Evolutionary conservation across 805 yeast genomes (phyloP).

Genomic region (Kodamaea sagamina): DNA sequence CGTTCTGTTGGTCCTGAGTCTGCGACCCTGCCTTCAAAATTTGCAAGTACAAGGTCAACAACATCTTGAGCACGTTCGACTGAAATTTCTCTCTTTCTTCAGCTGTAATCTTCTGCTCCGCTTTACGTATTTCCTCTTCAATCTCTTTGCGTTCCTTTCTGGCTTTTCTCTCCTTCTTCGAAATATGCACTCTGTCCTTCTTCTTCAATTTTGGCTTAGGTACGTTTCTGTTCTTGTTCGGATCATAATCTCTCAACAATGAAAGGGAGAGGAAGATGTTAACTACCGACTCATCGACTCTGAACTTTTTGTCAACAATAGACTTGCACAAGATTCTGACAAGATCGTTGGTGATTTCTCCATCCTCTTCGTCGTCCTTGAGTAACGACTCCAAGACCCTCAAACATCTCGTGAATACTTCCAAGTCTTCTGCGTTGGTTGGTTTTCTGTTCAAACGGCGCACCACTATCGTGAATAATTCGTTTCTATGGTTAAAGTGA

Average conservation of each 20-base stretch:
- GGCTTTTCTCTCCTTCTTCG: slow-evolving; percentile 86
- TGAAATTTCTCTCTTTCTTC: slow-evolving; percentile 87
- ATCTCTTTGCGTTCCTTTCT: slow-evolving; percentile 84
- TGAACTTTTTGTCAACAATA: slow-evolving; percentile 68
- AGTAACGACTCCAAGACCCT: slow-evolving; percentile 69
- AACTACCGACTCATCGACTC: slow-evolving; percentile 81
- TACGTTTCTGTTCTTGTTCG: slow-evolving; percentile 51
- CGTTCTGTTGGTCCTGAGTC: slow-evolving; percentile 39
- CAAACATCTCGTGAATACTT: slow-evolving; percentile 59
- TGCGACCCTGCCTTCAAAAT: slow-evolving; percentile 55
- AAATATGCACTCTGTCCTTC: slow-evolving; percentile 85
- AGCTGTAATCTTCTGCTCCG: slow-evolving; percentile 83
- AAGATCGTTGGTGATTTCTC: slow-evolving; percentile 76
- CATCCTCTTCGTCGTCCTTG: slow-evolving; percentile 73
- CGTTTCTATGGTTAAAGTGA: slow-evolving; percentile 81
- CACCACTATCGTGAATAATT: slow-evolving; percentile 64
- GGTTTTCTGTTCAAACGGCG: slow-evolving; percentile 69
- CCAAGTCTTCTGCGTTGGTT: slow-evolving; percentile 44
- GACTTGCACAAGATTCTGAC: slow-evolving; percentile 69
- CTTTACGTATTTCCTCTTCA: slow-evolving; percentile 84
- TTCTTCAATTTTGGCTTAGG: slow-evolving; percentile 60
- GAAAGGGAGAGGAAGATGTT: slow-evolving; percentile 70
- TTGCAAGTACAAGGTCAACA: slow-evolving; percentile 74
- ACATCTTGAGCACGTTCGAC: slow-evolving; percentile 74
- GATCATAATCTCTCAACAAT: slow-evolving; percentile 70